phyloP scores from a whole-genome alignment of 768 basidiomycete genomes.

The Macrocybe gigantea region DNA sequence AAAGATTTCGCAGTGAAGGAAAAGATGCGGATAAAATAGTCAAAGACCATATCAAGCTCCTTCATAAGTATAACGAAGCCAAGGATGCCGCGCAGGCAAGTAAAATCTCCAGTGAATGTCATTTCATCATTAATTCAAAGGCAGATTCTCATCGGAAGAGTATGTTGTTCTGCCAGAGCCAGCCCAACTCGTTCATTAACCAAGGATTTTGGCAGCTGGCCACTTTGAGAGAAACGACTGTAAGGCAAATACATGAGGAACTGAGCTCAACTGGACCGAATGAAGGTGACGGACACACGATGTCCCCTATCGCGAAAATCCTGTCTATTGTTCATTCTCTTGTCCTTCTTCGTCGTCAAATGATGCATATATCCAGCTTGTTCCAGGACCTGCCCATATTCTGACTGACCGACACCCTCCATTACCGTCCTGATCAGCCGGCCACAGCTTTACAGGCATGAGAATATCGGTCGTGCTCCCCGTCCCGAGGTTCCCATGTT shows the following conservation, averaged over 20 bases:
- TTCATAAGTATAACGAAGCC: slow-evolving; percentile 76
- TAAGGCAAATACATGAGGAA: slow-evolving; percentile 71
- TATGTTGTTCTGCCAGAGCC: slow-evolving; percentile 19
- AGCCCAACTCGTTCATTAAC: no score
- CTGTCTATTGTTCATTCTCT: not conserved
- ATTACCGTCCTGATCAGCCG: slow-evolving; percentile 15
- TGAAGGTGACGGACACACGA: slow-evolving; percentile 16
- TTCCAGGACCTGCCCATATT: slow-evolving; percentile 40
- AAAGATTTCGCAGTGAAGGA: slow-evolving; percentile 10
- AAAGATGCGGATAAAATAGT: slow-evolving; percentile 27
- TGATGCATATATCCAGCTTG: slow-evolving; percentile 38
- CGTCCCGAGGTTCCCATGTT: slow-evolving; percentile 88
- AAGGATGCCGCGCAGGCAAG: slow-evolving; percentile 78
- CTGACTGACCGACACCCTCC: slow-evolving; percentile 1
- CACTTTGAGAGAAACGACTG: slow-evolving; percentile 57
- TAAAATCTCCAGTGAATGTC: slow-evolving; percentile 2
- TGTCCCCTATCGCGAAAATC: not conserved
- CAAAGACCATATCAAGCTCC: slow-evolving; percentile 60
- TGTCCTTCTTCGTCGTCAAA: not conserved
- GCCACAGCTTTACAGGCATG: slow-evolving; percentile 51
- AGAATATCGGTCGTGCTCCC: slow-evolving; percentile 51
- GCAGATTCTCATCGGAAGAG: slow-evolving; percentile 77
- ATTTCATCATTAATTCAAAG: not conserved
- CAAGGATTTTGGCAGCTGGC: slow-evolving; percentile 51
- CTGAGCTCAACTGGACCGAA: slow-evolving; percentile 58